These are phyloP conservation scores for Lithospermum erythrorhizon DNA, from an alignment of 257 asterid species.

Conservation along the genomic window DNA sequence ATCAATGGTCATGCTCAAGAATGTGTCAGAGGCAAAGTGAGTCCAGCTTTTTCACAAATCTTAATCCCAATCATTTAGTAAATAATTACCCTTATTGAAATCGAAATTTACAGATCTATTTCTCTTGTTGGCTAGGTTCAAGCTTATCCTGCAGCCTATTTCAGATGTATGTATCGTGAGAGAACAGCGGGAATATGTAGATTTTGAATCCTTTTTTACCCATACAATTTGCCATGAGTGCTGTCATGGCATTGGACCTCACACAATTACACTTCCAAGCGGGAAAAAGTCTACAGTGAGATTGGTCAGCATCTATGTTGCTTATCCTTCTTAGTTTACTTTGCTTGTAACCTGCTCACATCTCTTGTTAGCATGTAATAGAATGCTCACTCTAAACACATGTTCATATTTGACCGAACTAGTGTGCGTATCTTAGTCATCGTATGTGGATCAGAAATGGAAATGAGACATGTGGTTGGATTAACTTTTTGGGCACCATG, in stretches of 20 bases:
- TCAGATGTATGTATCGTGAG: slow-evolving; percentile 57
- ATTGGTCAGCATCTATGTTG: slow-evolving; percentile 41
- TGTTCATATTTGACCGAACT: not conserved
- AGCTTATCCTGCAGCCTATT: slow-evolving; percentile 86
- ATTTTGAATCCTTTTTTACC: slow-evolving; percentile 84
- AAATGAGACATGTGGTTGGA: too few species aligned
- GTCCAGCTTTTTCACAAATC: slow-evolving; percentile 3
- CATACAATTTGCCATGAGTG: slow-evolving; percentile 94
- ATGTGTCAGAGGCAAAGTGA: slow-evolving; percentile 94
- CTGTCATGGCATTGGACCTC: slow-evolving; percentile 99
- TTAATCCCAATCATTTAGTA: too few species aligned
- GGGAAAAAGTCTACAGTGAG: slow-evolving; percentile 83
- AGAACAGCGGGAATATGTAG: slow-evolving; percentile 63
- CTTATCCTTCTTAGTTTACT: not conserved
- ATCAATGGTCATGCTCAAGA: slow-evolving; percentile 97
- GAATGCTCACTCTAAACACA: not conserved
- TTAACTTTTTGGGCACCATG: too few species aligned
- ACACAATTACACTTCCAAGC: slow-evolving; percentile 68
- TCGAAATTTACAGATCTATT: not conserved
- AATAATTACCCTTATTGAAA: not conserved
- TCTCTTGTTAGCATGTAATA: not conserved
- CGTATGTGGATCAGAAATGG: too few species aligned
- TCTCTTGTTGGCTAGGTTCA: slow-evolving; percentile 48
- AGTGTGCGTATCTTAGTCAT: too few species aligned
- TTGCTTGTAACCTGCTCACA: not conserved